phyloP scores from a whole-genome alignment of 1,284 basidiomycete genomes.

The Agaricales sp. region DNA sequence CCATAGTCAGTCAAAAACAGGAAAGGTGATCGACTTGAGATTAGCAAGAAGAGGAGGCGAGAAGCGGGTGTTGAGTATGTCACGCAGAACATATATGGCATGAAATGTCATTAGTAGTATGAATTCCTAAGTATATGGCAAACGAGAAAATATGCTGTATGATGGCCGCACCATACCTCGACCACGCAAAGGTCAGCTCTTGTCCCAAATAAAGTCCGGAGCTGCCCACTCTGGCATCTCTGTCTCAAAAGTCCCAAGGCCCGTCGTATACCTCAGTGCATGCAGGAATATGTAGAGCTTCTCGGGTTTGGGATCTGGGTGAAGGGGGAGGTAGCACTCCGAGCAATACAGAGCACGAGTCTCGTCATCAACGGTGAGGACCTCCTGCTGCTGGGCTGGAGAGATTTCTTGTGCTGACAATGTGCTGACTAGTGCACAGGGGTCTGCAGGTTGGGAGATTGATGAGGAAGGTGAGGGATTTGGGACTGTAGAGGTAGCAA shows the following conservation, averaged over 20 bases:
- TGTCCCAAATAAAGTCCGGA: constrained; percentile 54
- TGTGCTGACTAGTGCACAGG: too few species aligned
- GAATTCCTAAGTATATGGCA: too few species aligned
- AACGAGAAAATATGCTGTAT: too few species aligned
- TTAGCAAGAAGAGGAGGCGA: too few species aligned
- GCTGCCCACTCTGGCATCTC: constrained; percentile 67
- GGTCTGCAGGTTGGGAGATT: constrained; percentile 2
- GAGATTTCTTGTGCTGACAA: constrained; percentile 15
- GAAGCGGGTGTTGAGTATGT: too few species aligned
- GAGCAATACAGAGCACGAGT: constrained; percentile 52
- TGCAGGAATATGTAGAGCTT: constrained; percentile 91
- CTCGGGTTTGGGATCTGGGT: constrained; percentile 86
- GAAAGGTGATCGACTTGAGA: background rate
- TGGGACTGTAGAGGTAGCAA: background rate
- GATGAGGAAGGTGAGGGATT: constrained; percentile 5
- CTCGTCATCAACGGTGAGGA: constrained; percentile 23
- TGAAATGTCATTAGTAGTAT: too few species aligned
- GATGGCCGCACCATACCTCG: background rate
- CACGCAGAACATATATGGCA: too few species aligned
- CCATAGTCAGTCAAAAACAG: too few species aligned
- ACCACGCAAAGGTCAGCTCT: too few species aligned
- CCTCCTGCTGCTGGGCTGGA: constrained; percentile 11
- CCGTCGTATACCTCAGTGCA: constrained; percentile 74
- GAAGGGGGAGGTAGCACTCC: constrained; percentile 83
- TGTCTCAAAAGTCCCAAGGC: constrained; percentile 64